Conservation (phyloP, 179 eudicot genomes). For the Drosera spatulata region DNA sequence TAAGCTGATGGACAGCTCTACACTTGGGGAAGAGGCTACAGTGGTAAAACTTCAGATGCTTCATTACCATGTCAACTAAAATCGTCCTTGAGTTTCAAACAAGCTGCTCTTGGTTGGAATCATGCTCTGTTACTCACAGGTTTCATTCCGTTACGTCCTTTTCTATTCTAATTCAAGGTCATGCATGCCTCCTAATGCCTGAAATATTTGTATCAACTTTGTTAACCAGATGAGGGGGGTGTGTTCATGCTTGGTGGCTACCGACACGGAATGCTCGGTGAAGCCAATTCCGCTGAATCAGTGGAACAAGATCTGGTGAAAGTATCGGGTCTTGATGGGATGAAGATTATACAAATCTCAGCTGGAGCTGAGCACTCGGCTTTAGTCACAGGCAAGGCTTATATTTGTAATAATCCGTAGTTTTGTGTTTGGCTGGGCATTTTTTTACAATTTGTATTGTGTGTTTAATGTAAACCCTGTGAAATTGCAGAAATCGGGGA, state of each 20-base stretch:
- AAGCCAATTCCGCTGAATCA: conserved; percentile 4
- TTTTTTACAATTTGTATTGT: too few species aligned
- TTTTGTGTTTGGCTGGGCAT: too few species aligned
- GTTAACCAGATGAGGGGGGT: conserved; percentile 45
- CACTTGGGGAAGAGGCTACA: conserved; percentile 86
- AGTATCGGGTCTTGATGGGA: conserved; percentile 28
- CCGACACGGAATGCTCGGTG: conserved; percentile 43
- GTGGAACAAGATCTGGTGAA: conserved; percentile 14
- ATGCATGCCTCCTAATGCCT: conserved; percentile 3
- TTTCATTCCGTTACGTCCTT: conserved; percentile 7
- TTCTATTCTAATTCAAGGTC: background rate
- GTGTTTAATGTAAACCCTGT: too few species aligned
- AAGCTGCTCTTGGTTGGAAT: conserved; percentile 86
- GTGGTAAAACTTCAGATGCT: conserved; percentile 25
- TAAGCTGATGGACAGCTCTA: conserved; percentile 62
- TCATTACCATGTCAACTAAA: conserved; percentile 28
- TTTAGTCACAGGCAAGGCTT: conserved; percentile 43
- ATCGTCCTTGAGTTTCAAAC: conserved; percentile 28
- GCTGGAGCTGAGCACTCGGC: conserved; percentile 94
- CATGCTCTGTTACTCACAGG: conserved; percentile 71
- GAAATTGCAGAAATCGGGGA: conserved; percentile 39
- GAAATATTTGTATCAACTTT: background rate
- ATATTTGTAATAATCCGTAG: background rate
- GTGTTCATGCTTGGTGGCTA: conserved; percentile 70
- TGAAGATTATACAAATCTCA: conserved; percentile 42